Evolutionary conservation across 306 rosid genomes (phyloP).

Genomic region (Pterocarpus santalinus): DNA sequence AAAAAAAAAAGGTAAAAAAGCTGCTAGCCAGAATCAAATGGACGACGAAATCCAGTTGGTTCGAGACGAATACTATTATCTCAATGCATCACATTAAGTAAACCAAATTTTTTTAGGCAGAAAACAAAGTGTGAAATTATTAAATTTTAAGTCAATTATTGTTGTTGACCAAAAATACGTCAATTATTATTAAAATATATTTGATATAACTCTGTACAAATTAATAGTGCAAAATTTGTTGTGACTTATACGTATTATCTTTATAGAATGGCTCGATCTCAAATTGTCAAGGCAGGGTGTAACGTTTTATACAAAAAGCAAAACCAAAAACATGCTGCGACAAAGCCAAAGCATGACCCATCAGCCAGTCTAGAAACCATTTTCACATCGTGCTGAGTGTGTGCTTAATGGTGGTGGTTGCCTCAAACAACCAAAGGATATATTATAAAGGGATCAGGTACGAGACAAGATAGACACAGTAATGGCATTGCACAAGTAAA

Average conservation of each 20-base stretch:
- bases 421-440: no score
- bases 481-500: no score
- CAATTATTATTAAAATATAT: not conserved
- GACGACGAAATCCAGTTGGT: slow-evolving; percentile 22
- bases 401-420: no score
- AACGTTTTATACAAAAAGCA: not conserved
- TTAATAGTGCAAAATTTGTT: not conserved
- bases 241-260: not conserved
- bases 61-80: not conserved
- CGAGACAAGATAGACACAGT: no score
- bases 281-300: not conserved
- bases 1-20: not conserved
- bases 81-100: not conserved
- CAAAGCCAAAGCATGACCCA: not conserved
- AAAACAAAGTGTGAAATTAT: not conserved
- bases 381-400: not conserved
- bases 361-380: not conserved
- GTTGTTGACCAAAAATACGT: not conserved
- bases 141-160: not conserved
- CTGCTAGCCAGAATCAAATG: not conserved
- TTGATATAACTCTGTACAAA: not conserved
- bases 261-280: not conserved
- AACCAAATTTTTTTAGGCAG: not conserved
- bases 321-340: not conserved
- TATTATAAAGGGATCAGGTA: no score